A percentile compares a stretch with the other conserved stretches of the same genome.
Evolutionary conservation across 768 basidiomycete genomes (phyloP).

Genomic region (Lactarius akahatsu): DNA sequence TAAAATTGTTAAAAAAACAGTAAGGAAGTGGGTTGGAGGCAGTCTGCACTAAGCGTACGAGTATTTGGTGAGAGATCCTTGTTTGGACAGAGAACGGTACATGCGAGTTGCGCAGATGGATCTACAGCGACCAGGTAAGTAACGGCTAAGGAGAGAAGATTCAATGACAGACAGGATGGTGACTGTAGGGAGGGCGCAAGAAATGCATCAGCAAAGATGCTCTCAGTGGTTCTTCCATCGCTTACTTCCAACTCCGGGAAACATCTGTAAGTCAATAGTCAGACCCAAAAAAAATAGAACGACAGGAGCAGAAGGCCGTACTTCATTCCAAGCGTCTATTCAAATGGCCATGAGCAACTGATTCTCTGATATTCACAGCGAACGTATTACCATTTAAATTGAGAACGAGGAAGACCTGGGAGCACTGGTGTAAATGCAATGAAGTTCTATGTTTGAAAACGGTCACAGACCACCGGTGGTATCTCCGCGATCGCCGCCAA

Average conservation of each 20-base stretch:
- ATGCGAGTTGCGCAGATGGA: slow-evolving; percentile 7
- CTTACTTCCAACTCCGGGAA: slow-evolving; percentile 2
- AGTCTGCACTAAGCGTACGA: slow-evolving; percentile 6
- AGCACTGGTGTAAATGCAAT: background rate
- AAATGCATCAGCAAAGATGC: background rate
- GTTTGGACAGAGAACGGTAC: background rate
- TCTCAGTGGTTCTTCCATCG: background rate
- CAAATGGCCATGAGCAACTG: background rate
- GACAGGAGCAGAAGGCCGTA: background rate
- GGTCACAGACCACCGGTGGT: background rate
- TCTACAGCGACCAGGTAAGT: background rate
- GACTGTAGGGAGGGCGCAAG: background rate
- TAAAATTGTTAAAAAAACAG: background rate
- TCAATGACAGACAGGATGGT: background rate
- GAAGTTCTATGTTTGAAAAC: background rate
- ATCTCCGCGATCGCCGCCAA: background rate
- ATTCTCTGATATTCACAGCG: background rate
- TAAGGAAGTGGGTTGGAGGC: background rate
- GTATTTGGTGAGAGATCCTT: slow-evolving; percentile 18
- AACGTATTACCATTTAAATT: slow-evolving; percentile 9
- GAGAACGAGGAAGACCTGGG: slow-evolving; percentile 12
- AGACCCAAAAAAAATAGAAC: background rate
- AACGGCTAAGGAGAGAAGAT: too few relatives aligned
- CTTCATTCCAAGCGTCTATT: slow-evolving; percentile 18
- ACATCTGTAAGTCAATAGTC: slow-evolving; percentile 11